These are phyloP conservation scores for Phytophthora hibernalis DNA, from an alignment of 352 stramenopile genomes.

Conservation along the genomic window DNA sequence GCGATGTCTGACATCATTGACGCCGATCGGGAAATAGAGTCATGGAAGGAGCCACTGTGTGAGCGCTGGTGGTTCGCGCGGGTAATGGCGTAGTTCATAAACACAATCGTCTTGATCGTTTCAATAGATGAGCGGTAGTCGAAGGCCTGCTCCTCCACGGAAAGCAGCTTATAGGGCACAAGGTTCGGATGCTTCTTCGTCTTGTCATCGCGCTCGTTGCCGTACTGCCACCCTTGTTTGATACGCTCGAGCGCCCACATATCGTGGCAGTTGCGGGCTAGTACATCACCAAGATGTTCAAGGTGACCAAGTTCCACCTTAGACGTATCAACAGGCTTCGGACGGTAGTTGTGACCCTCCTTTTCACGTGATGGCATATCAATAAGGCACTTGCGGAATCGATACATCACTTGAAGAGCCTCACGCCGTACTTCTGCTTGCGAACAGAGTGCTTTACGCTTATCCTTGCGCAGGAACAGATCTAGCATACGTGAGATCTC, in stretches of 20 bases:
- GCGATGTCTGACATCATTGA: slow-evolving; percentile 67
- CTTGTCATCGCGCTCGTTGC: slow-evolving; percentile 70
- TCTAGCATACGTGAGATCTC: slow-evolving; percentile 89
- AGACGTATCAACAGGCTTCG: slow-evolving; percentile 85
- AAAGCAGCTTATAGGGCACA: slow-evolving; percentile 83
- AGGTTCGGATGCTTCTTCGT: slow-evolving; percentile 85
- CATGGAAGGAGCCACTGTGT: slow-evolving; percentile 65
- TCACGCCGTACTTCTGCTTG: slow-evolving; percentile 80
- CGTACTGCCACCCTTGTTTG: slow-evolving; percentile 87
- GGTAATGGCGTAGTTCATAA: slow-evolving; percentile 89
- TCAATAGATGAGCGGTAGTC: slow-evolving; percentile 89
- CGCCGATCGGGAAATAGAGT: slow-evolving; percentile 70
- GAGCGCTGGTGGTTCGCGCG: slow-evolving; percentile 48
- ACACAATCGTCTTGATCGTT: slow-evolving; percentile 89
- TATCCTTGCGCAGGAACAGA: slow-evolving; percentile 83
- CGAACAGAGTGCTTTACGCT: slow-evolving; percentile 67
- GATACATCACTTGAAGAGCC: slow-evolving; percentile 88
- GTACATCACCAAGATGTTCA: slow-evolving; percentile 75
- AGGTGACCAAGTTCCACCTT: slow-evolving; percentile 76
- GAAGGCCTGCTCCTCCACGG: slow-evolving; percentile 82
- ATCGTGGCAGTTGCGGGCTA: slow-evolving; percentile 88
- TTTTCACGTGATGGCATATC: slow-evolving; percentile 91
- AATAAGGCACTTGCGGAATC: slow-evolving; percentile 88
- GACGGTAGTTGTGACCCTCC: slow-evolving; percentile 87
- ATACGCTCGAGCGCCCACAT: slow-evolving; percentile 88